Conservation (phyloP, 1,139 yeast species). For the Kodamaea alishanica region DNA sequence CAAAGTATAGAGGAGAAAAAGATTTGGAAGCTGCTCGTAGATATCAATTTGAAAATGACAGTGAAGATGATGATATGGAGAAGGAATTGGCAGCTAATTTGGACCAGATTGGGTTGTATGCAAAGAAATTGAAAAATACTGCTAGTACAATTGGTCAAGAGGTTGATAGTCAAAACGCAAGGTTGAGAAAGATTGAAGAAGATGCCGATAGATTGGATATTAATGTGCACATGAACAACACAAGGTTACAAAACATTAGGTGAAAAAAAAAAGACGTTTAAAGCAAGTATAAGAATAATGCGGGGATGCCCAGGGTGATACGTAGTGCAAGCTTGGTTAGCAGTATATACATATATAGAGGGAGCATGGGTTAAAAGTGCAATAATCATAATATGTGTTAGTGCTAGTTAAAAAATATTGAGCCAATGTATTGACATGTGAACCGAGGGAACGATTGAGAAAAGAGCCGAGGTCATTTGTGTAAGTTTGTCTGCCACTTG, state of each 20-base stretch:
- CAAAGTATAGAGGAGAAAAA: conserved; percentile 49
- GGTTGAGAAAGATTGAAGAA: conserved; percentile 50
- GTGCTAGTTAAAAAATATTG: no score
- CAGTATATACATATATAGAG: no score
- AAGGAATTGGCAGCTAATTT: conserved; percentile 52
- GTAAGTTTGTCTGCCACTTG: no score
- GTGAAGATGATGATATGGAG: conserved; percentile 59
- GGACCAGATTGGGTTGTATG: conserved; percentile 48
- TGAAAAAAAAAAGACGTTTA: conserved; percentile 10
- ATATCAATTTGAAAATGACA: conserved; percentile 51
- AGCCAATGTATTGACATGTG: no score
- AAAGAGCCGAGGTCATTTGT: no score
- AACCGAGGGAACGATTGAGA: no score
- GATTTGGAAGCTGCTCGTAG: conserved; percentile 46
- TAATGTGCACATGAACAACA: conserved; percentile 48
- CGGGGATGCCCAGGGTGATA: neutral
- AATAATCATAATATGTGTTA: no score
- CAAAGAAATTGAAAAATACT: conserved; percentile 40
- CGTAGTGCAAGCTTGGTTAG: neutral
- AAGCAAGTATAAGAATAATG: neutral
- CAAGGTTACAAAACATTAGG: conserved; percentile 44
- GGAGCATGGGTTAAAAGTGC: no score
- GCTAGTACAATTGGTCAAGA: conserved; percentile 49
- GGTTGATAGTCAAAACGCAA: conserved; percentile 47
- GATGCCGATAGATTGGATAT: conserved; percentile 56